A percentile compares a stretch with the other conserved stretches of the same genome.
Conservation (phyloP, 352 stramenopile species). For the Phytophthora pini region DNA sequence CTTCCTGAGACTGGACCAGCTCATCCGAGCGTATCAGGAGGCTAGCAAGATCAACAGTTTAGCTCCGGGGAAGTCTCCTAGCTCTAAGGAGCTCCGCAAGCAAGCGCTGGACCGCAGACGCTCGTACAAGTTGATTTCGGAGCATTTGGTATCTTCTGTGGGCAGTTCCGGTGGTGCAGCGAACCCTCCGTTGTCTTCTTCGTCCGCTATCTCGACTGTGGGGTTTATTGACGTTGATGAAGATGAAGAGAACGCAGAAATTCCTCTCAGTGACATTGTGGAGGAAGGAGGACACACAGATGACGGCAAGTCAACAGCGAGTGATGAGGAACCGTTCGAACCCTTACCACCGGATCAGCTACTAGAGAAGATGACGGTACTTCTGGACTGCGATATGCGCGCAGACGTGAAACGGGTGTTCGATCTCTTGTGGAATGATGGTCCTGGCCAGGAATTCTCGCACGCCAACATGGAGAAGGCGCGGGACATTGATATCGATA, state of each 20-base stretch:
- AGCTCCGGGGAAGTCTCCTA: conserved; percentile 36
- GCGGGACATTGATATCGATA: conserved; percentile 74
- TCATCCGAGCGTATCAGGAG: conserved; percentile 71
- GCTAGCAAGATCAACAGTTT: conserved; percentile 32
- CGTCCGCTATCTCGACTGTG: conserved; percentile 43
- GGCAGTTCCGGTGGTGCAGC: conserved; percentile 4
- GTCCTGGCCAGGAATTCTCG: conserved; percentile 56
- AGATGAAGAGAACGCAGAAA: conserved; percentile 26
- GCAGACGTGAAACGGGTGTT: conserved; percentile 70
- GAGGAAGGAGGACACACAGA: conserved; percentile 40
- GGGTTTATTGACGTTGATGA: conserved; percentile 60
- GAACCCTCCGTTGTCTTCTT: conserved; percentile 25
- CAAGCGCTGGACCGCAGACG: conserved; percentile 63
- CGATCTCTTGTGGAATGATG: conserved; percentile 74
- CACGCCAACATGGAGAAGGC: conserved; percentile 56
- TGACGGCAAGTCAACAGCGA: conserved; percentile 51
- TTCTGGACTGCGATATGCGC: conserved; percentile 76
- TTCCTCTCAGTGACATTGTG: conserved; percentile 34
- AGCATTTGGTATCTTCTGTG: conserved; percentile 35
- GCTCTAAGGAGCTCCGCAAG: conserved; percentile 52
- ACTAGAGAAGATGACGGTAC: conserved; percentile 65
- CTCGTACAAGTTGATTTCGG: conserved; percentile 57
- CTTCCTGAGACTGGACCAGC: conserved; percentile 74
- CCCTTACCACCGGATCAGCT: conserved; percentile 56
- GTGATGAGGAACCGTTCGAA: conserved; percentile 70